Percentiles rank a stretch among this genome's conserved stretches.
Evolutionary conservation across 2,329 filamentous ascomycete genomes (phyloP).

Genomic region (Ploettnerulaceae sp.): DNA sequence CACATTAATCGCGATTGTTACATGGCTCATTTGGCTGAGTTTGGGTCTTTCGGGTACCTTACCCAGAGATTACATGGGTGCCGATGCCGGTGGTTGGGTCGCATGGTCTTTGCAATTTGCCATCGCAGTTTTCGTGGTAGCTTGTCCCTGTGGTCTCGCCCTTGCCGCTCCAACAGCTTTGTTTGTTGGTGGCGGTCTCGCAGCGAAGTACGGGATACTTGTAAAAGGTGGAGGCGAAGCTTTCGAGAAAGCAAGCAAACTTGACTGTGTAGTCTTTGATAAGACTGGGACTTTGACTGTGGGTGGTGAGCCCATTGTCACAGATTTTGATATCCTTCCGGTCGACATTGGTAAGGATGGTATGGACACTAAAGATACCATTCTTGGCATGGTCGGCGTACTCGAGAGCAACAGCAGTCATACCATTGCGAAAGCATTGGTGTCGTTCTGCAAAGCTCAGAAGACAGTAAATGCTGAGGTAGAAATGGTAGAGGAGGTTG

Average conservation of each 20-base stretch:
- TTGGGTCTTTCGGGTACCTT: slow-evolving; percentile 57
- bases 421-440: slow-evolving; percentile 67
- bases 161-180: slow-evolving; percentile 55
- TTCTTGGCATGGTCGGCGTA: slow-evolving; percentile 52
- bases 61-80: slow-evolving; percentile 50
- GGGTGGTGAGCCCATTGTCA: slow-evolving; percentile 65
- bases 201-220: slow-evolving; percentile 51
- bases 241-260: slow-evolving; percentile 51
- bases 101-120: slow-evolving; percentile 75
- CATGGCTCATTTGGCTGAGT: slow-evolving; percentile 67
- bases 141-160: slow-evolving; percentile 57
- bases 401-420: slow-evolving; percentile 71
- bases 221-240: slow-evolving; percentile 56
- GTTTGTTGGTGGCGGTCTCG: slow-evolving; percentile 53
- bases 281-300: slow-evolving; percentile 56
- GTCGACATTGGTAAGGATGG: slow-evolving; percentile 17
- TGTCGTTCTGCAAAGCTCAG: slow-evolving; percentile 51
- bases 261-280: slow-evolving; percentile 54
- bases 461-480: slow-evolving; percentile 34
- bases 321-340: slow-evolving; percentile 23
- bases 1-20: slow-evolving; percentile 62
- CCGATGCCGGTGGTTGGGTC: slow-evolving; percentile 52
- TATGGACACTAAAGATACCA: slow-evolving; percentile 15
- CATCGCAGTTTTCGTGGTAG: slow-evolving; percentile 56
- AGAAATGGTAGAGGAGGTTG: slow-evolving; percentile 55